Evolutionary conservation across 768 basidiomycete species (phyloP), one percentile per base, ranked within the genome.

Genomic region (Suillus occidentalis): DNA sequence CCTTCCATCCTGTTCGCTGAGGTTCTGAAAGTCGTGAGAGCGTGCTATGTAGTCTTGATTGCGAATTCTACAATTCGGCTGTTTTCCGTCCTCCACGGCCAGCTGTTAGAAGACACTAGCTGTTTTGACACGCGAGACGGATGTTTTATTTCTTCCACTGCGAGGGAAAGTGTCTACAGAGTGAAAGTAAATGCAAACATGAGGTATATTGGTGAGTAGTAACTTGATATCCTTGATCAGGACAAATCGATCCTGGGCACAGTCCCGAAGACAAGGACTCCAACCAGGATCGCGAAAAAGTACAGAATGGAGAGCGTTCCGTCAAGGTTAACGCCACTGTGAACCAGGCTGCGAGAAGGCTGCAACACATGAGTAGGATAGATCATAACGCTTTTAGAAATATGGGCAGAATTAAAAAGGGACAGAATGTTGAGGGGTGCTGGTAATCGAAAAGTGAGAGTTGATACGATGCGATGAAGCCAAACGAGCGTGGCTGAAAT

Each of bases 21-120:
- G 56, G 56, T 25, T 39, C 25, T 58, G 16, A 40, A 28, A 25
- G 16, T 39, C 57, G 57, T 59, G 57, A 59, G 57, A 59, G 25
- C n/a, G n/a, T n/a, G n/a, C n/a, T n/a, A n/a, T n/a, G n/a, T 57
- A 13, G 57, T 28, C 57, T 59, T 59, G 57, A 42, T 42, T 28
- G 57, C 3, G 57, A 58, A 58, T 9, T 39, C 4, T 16, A 39
- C 10, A 40, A 28, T 10, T 28, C 2, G 22, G 18, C 2, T 20
- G 7, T 28, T 40, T 40, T 59, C 18, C 39, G 39, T 25, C 37
- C 39, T 42, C 22, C 25, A 59, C 39, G 57, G 39, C 10, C 6
- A 6, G 18, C 57, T 42, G 25, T 59, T 9, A 59, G 57, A 42
- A 59, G 39, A 20, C 25, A 28, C 39, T 1, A 25, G 28, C 39